A percentile compares a stretch with the other conserved stretches of the same genome.
Evolutionary conservation across 2,329 filamentous ascomycete species (phyloP).

Genomic region (Monilinia fructigena): DNA sequence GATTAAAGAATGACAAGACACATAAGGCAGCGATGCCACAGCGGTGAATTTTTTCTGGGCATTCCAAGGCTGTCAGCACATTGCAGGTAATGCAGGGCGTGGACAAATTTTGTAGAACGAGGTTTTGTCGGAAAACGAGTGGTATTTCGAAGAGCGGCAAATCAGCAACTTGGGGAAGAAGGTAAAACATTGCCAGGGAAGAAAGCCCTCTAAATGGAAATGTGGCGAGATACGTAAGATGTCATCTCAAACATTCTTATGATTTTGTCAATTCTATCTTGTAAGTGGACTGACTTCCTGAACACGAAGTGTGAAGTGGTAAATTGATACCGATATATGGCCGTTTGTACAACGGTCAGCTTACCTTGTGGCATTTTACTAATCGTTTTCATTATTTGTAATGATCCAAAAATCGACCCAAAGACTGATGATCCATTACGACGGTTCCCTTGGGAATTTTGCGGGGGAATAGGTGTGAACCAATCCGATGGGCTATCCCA

Average conservation of each 20-base stretch:
- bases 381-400: slow-evolving; percentile 17
- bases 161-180: neutral
- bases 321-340: neutral
- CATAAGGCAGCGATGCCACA: neutral
- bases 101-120: neutral
- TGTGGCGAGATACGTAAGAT: neutral
- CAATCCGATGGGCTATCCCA: neutral
- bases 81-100: slow-evolving; percentile 13
- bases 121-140: slow-evolving; percentile 10
- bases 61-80: slow-evolving; percentile 5
- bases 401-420: slow-evolving; percentile 4
- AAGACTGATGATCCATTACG: neutral
- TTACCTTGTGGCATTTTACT: slow-evolving; percentile 18
- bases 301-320: neutral
- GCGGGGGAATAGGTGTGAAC: neutral
- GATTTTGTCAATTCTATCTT: neutral
- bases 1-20: neutral
- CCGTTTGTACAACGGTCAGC: slow-evolving; percentile 14
- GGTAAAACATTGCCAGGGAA: slow-evolving; percentile 4
- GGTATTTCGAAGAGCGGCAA: neutral
- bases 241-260: slow-evolving; percentile 2
- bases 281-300: neutral
- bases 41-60: neutral
- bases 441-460: neutral
- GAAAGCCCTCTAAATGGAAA: neutral